Percentiles rank a stretch among this genome's conserved stretches.
phyloP scores from a whole-genome alignment of 305 asterid genomes.

The Fraxinus greggii region DNA sequence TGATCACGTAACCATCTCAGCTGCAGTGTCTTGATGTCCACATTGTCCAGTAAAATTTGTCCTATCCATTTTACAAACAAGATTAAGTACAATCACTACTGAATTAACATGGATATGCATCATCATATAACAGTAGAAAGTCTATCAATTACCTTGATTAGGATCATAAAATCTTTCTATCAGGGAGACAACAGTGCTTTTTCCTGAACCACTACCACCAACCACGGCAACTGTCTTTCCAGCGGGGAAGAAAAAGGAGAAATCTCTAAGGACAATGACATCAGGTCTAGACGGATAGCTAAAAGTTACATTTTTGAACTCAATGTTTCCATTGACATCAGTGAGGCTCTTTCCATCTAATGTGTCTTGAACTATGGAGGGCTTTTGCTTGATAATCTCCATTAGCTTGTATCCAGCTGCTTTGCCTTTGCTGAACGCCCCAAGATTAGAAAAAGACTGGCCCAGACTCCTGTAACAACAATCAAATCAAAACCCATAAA shows the following conservation, averaged over 20 bases:
- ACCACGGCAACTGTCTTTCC: slow-evolving; percentile 96
- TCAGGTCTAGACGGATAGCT: slow-evolving; percentile 98
- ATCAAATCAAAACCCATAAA: slow-evolving; percentile 14
- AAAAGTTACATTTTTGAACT: slow-evolving; percentile 81
- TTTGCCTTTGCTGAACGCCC: slow-evolving; percentile 97
- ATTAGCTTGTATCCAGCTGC: slow-evolving; percentile 88
- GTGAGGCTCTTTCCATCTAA: slow-evolving; percentile 49
- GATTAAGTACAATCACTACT: slow-evolving; percentile 7
- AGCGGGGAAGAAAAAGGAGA: slow-evolving; percentile 94
- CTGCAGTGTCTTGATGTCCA: slow-evolving; percentile 80
- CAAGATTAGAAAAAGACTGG: slow-evolving; percentile 91
- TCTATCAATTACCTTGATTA: slow-evolving; percentile 55
- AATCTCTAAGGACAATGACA: slow-evolving; percentile 81
- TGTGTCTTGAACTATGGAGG: slow-evolving; percentile 67
- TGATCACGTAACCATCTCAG: slow-evolving; percentile 94
- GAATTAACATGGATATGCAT: not conserved
- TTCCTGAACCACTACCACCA: slow-evolving; percentile 99
- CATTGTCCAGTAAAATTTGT: slow-evolving; percentile 76
- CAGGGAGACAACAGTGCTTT: slow-evolving; percentile 89
- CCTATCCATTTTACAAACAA: slow-evolving; percentile 44
- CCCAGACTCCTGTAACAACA: slow-evolving; percentile 83
- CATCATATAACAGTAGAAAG: not conserved
- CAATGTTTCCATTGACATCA: slow-evolving; percentile 79
- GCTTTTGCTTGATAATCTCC: slow-evolving; percentile 86
- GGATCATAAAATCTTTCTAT: slow-evolving; percentile 97